phyloP scores from a whole-genome alignment of 768 basidiomycete species.

The Scleroderma bovista region DNA sequence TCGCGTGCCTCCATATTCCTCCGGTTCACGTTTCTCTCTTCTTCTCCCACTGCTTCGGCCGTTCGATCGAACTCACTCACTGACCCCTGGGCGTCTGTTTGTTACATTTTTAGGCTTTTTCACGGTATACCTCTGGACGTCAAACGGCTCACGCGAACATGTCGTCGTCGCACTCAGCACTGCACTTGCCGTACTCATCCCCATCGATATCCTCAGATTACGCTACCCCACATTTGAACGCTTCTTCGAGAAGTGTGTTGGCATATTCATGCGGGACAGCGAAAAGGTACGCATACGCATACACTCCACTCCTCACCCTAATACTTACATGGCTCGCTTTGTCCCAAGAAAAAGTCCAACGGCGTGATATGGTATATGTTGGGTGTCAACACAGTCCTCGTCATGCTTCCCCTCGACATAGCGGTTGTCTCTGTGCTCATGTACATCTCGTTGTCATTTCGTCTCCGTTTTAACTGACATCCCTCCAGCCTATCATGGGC shows the following conservation, averaged over 20 bases:
- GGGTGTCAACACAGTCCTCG: slow-evolving; percentile 74
- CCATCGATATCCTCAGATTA: slow-evolving; percentile 74
- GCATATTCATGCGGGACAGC: slow-evolving; percentile 86
- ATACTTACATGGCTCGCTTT: background rate
- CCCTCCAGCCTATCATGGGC: slow-evolving; percentile 82
- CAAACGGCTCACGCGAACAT: slow-evolving; percentile 39
- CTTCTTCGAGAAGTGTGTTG: slow-evolving; percentile 64
- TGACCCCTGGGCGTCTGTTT: background rate
- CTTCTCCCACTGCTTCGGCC: background rate
- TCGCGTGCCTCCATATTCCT: slow-evolving; percentile 2
- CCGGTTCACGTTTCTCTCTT: slow-evolving; percentile 1
- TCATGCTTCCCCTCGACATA: slow-evolving; percentile 76
- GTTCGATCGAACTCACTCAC: background rate
- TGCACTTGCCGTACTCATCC: slow-evolving; percentile 60
- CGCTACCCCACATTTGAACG: slow-evolving; percentile 57
- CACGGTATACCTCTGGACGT: slow-evolving; percentile 51
- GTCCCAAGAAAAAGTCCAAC: slow-evolving; percentile 58
- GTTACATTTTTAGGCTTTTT: slow-evolving; percentile 48
- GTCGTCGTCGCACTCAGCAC: slow-evolving; percentile 61
- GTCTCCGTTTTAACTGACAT: slow-evolving; percentile 1
- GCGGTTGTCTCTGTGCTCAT: slow-evolving; percentile 88
- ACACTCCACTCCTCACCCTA: background rate
- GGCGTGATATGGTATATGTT: slow-evolving; percentile 88
- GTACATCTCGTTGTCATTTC: slow-evolving; percentile 39
- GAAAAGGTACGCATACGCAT: slow-evolving; percentile 52